phyloP scores from a whole-genome alignment of 1,284 basidiomycete species.

The Irpex rosettiformis region DNA sequence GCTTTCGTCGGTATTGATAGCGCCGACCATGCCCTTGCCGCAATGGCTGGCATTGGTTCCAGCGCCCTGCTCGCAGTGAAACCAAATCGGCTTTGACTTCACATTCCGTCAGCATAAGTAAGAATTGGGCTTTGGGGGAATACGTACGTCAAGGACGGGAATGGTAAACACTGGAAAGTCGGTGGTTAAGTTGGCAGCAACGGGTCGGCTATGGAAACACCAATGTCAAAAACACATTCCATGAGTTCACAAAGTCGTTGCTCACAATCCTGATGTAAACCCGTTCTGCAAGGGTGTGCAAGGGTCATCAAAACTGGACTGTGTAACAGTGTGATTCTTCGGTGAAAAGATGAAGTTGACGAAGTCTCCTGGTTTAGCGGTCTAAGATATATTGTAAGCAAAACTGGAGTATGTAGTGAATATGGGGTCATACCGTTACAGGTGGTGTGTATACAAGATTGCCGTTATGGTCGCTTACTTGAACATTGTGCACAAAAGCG shows the following conservation, averaged over 20 bases:
- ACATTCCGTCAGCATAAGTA: slow-evolving; percentile 27
- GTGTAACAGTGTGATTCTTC: slow-evolving; percentile 42
- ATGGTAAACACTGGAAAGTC: slow-evolving; percentile 41
- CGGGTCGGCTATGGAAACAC: slow-evolving; percentile 35
- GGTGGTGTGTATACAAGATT: slow-evolving; percentile 5
- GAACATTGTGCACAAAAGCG: slow-evolving; percentile 2
- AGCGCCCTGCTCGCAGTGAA: slow-evolving; percentile 12
- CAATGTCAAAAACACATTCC: slow-evolving; percentile 5
- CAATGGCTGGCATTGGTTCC: slow-evolving; percentile 9
- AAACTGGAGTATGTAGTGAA: neutral
- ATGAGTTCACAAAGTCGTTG: slow-evolving; percentile 3
- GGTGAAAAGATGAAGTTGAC: slow-evolving; percentile 51
- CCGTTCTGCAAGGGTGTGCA: slow-evolving; percentile 47
- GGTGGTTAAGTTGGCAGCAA: slow-evolving; percentile 34
- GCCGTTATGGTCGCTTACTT: slow-evolving; percentile 4
- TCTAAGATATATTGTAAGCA: neutral
- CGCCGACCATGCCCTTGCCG: slow-evolving; percentile 11
- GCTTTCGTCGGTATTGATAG: slow-evolving; percentile 3
- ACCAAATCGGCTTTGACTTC: slow-evolving; percentile 7
- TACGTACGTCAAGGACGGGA: slow-evolving; percentile 31
- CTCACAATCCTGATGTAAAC: slow-evolving; percentile 55
- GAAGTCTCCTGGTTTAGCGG: slow-evolving; percentile 41
- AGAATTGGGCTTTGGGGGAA: neutral
- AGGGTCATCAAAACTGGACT: slow-evolving; percentile 45
- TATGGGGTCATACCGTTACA: slow-evolving; percentile 3